Percentiles rank a stretch among this genome's conserved stretches.
Conservation (phyloP, 768 basidiomycete species). For the Sutorius australiensis region DNA sequence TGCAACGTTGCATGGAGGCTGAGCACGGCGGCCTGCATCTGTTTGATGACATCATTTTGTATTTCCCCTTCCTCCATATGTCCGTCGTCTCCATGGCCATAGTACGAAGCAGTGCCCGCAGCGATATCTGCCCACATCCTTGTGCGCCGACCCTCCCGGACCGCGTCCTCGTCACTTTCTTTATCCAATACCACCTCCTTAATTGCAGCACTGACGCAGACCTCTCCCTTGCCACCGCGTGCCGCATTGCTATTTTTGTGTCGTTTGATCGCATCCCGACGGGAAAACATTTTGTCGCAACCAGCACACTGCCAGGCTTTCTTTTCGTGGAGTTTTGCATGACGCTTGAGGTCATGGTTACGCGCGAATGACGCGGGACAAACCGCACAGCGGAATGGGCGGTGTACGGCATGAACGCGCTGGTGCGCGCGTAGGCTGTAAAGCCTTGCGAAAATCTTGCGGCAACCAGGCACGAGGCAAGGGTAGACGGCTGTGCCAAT, state of each 20-base stretch:
- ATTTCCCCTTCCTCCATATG: slow-evolving; percentile 62
- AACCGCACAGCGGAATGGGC: slow-evolving; percentile 58
- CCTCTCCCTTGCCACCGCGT: slow-evolving; percentile 47
- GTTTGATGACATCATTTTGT: slow-evolving; percentile 42
- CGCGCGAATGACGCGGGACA: slow-evolving; percentile 77
- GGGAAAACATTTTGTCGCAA: slow-evolving; percentile 69
- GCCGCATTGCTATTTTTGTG: slow-evolving; percentile 61
- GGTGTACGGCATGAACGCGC: slow-evolving; percentile 57
- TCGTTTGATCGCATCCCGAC: slow-evolving; percentile 76
- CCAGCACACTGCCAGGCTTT: slow-evolving; percentile 73
- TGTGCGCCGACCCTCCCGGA: slow-evolving; percentile 57
- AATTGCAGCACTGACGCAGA: slow-evolving; percentile 56
- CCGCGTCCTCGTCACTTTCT: slow-evolving; percentile 34
- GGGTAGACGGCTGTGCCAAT: slow-evolving; percentile 79
- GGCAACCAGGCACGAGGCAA: slow-evolving; percentile 62
- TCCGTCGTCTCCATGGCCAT: slow-evolving; percentile 20
- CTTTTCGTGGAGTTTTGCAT: slow-evolving; percentile 65
- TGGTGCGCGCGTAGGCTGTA: slow-evolving; percentile 71
- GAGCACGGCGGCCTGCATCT: slow-evolving; percentile 50
- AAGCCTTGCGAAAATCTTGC: slow-evolving; percentile 65
- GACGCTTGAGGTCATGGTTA: slow-evolving; percentile 79
- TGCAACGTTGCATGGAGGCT: slow-evolving; percentile 55
- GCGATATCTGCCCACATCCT: slow-evolving; percentile 64
- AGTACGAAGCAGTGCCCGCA: slow-evolving; percentile 29
- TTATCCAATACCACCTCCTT: slow-evolving; percentile 53